phyloP scores from a whole-genome alignment of 2,329 filamentous ascomycete genomes.

The Cercospora sp. region DNA sequence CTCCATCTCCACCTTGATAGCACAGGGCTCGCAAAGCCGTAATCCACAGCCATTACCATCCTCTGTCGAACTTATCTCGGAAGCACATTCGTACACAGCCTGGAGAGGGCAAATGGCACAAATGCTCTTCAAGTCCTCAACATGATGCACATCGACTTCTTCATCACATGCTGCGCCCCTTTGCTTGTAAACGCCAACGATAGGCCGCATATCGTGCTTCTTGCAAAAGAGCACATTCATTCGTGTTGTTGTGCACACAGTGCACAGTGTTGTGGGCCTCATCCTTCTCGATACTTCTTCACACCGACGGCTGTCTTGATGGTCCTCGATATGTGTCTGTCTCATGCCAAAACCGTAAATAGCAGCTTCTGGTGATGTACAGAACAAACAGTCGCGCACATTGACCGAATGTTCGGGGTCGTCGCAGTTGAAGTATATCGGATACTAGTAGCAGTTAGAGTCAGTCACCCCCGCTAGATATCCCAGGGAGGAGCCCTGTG shows the following conservation, averaged over 20 bases:
- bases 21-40: slow-evolving; percentile 37
- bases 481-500: not conserved
- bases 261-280: slow-evolving; percentile 24
- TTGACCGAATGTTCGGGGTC: slow-evolving; percentile 17
- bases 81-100: slow-evolving; percentile 41
- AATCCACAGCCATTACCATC: slow-evolving; percentile 35
- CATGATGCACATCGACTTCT: slow-evolving; percentile 15
- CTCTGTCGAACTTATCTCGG: slow-evolving; percentile 6
- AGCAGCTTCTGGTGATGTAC: slow-evolving; percentile 39
- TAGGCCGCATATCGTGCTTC: slow-evolving; percentile 35
- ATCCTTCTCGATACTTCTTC: slow-evolving; percentile 1
- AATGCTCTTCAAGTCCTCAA: slow-evolving; percentile 34
- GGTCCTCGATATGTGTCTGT: slow-evolving; percentile 37
- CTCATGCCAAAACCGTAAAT: slow-evolving; percentile 40
- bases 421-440: slow-evolving; percentile 42
- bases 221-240: slow-evolving; percentile 41
- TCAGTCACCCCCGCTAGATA: not conserved
- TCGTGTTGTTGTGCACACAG: slow-evolving; percentile 39
- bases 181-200: slow-evolving; percentile 24
- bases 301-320: slow-evolving; percentile 20
- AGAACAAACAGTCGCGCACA: slow-evolving; percentile 44
- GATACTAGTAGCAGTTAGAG: slow-evolving; percentile 33
- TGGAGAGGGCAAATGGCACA: slow-evolving; percentile 46
- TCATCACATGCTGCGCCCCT: slow-evolving; percentile 29
- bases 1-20: slow-evolving; percentile 22